Evolutionary conservation across 495 filamentous ascomycete species (phyloP).

Genomic region (Daldinia caldariorum): DNA sequence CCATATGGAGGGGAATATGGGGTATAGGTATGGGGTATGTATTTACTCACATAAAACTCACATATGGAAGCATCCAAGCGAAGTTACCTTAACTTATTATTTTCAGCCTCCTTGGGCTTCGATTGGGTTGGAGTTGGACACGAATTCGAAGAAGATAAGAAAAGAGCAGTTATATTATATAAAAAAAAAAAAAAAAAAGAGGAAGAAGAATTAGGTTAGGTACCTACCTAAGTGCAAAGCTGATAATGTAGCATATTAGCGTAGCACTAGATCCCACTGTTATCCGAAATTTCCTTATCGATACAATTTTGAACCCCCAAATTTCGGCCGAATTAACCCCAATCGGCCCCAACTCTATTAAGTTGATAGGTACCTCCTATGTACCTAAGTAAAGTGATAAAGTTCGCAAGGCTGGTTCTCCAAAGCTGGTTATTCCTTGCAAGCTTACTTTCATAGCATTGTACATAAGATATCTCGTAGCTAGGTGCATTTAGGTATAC

Average conservation of each 20-base stretch:
- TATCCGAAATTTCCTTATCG: constrained; percentile 38
- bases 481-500: no score
- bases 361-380: no score
- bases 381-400: no score
- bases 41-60: constrained; percentile 11
- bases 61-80: constrained; percentile 1
- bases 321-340: background rate
- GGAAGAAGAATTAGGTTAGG: no score
- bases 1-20: background rate
- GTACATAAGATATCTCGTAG: no score
- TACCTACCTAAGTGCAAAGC: no score
- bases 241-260: constrained; percentile 8
- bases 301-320: constrained; percentile 14
- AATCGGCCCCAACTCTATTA: constrained; percentile 22
- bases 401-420: background rate
- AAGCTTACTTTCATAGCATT: no score
- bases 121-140: constrained; percentile 23
- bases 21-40: constrained; percentile 3
- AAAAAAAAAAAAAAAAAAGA: background rate
- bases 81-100: constrained; percentile 4
- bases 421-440: background rate
- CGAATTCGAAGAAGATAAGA: background rate
- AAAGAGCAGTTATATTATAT: no score
- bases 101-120: constrained; percentile 25
- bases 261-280: constrained; percentile 40